phyloP scores from a whole-genome alignment of 106 monocot genomes.

The Hemerocallis citrina region DNA sequence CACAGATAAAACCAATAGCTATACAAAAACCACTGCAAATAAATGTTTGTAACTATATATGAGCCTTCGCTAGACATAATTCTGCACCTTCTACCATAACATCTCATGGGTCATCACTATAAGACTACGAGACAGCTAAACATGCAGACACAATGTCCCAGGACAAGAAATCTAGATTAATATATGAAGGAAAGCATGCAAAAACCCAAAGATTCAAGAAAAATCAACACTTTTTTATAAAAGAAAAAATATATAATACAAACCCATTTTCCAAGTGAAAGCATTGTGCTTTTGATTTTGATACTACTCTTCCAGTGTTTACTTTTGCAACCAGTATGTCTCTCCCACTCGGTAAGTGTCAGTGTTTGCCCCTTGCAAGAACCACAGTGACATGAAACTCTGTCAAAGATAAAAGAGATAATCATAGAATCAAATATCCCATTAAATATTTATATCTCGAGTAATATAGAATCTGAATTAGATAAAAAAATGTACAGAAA shows the following conservation, averaged over 20 bases:
- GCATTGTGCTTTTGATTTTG: slow-evolving; percentile 57
- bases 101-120: no score
- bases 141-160: no score
- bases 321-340: slow-evolving; percentile 83
- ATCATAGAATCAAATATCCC: background rate
- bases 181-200: background rate
- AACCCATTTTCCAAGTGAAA: slow-evolving; percentile 82
- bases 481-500: background rate
- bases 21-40: no score
- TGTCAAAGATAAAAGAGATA: slow-evolving; percentile 12
- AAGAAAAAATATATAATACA: slow-evolving; percentile 8
- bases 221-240: no score
- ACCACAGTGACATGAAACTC: slow-evolving; percentile 71
- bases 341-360: slow-evolving; percentile 73
- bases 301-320: slow-evolving; percentile 89
- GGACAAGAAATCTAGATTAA: background rate
- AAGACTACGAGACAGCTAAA: no score
- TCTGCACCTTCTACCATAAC: no score
- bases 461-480: background rate
- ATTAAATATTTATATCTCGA: background rate
- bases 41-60: no score
- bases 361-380: slow-evolving; percentile 54
- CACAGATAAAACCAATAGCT: no score
- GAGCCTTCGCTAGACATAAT: no score
- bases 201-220: no score